Conservation (phyloP, 495 filamentous ascomycete genomes). For the Hypoxylon rickii region DNA sequence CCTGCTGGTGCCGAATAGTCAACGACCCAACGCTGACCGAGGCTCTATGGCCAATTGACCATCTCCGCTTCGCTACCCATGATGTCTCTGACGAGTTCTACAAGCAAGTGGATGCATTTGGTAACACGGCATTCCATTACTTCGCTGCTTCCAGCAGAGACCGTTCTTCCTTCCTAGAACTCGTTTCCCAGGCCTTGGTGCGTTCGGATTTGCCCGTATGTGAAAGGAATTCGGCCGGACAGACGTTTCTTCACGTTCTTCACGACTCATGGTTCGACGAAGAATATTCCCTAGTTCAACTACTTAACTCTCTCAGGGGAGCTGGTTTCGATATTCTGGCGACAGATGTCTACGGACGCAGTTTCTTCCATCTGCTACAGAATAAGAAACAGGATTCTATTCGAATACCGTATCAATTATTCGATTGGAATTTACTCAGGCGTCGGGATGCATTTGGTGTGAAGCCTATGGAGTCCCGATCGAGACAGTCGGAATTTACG, state of each 20-base stretch:
- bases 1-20: conserved; percentile 49
- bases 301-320: conserved; percentile 34
- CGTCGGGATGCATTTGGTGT: conserved; percentile 48
- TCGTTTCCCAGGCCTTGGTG: conserved; percentile 28
- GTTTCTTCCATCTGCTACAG: conserved; percentile 47
- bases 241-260: conserved; percentile 56
- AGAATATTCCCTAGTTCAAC: conserved; percentile 28
- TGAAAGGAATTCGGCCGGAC: conserved; percentile 46
- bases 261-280: conserved; percentile 44
- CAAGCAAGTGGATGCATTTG: conserved; percentile 42
- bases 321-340: conserved; percentile 40
- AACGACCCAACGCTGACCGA: conserved; percentile 23
- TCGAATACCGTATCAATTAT: conserved; percentile 21
- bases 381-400: conserved; percentile 7
- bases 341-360: conserved; percentile 52
- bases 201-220: conserved; percentile 16
- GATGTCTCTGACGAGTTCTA: conserved; percentile 21
- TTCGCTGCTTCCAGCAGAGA: conserved; percentile 41
- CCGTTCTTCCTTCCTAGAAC: conserved; percentile 36
- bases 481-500: too few relatives aligned
- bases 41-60: conserved; percentile 18
- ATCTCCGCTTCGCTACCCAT: neutral
- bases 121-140: conserved; percentile 52
- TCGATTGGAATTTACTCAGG: conserved; percentile 21
- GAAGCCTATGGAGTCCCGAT: conserved; percentile 18